These are phyloP conservation scores for Inga laurina DNA, from an alignment of 306 rosid genomes.

Conservation along the genomic window DNA sequence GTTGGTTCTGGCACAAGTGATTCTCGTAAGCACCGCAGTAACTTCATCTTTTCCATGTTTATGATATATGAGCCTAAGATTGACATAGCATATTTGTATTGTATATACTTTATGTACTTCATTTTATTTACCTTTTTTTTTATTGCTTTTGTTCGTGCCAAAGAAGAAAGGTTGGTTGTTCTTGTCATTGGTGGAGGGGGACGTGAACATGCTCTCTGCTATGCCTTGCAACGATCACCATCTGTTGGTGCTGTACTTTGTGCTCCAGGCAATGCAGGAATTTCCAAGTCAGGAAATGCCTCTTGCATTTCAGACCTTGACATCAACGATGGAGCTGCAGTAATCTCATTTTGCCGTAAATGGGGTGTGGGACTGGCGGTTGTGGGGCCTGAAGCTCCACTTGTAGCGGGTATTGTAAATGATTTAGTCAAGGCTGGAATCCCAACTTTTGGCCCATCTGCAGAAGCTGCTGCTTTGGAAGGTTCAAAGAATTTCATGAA, in stretches of 20 bases:
- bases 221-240: conserved; percentile 86
- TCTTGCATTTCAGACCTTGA: conserved; percentile 76
- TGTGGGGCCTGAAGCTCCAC: conserved; percentile 96
- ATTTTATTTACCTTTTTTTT: conserved; percentile 13
- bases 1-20: conserved; percentile 20
- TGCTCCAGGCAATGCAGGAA: conserved; percentile 95
- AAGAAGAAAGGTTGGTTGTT: conserved; percentile 54
- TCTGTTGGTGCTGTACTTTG: conserved; percentile 73
- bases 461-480: conserved; percentile 97
- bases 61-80: background rate
- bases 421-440: conserved; percentile 71
- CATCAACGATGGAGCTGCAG: conserved; percentile 59
- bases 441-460: conserved; percentile 92
- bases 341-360: conserved; percentile 64
- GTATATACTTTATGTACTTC: background rate
- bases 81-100: background rate
- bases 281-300: conserved; percentile 78
- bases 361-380: conserved; percentile 86
- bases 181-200: conserved; percentile 98
- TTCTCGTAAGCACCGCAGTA: conserved; percentile 34
- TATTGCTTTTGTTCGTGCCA: conserved; percentile 9
- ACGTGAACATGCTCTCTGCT: conserved; percentile 94
- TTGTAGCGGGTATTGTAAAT: conserved; percentile 81
- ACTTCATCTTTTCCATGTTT: background rate
- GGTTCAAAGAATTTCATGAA: conserved; percentile 98